Evolutionary conservation across 2,329 filamentous ascomycete genomes (phyloP), one percentile per base, ranked within the genome.

Genomic region (Daldinia eschscholtzii): DNA sequence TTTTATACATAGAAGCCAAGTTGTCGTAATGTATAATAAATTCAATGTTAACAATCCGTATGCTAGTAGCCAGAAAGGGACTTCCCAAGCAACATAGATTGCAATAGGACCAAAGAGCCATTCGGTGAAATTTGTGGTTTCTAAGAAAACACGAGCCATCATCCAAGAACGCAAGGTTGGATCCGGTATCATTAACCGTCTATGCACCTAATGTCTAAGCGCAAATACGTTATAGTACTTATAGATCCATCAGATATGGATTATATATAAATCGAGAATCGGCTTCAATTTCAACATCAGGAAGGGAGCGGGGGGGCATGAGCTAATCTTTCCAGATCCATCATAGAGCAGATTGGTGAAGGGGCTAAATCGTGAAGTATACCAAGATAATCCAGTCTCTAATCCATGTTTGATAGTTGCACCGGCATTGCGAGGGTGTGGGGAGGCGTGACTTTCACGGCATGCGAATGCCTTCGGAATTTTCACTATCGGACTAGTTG

Each of bases 401-500:
- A 61, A 37, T 55, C 56, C 58, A 48, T 57, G 48, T 42, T 50
- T 60, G 52, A 56, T 42, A 53, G 37, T 35, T 42, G 50, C 52
- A 23, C 35, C 30, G 23, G 41, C 33, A 4, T 39, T 61, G 53
- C 28, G 64, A 53, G 33, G 33, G 67, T 57, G 57, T 62, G 60
- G 67, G 56, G 64, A 64, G 68, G 62, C 65, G 68, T 72, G 68
- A 70, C 68, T 67, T 67, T 65, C 50, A 65, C 59, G 46, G 37
- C 57, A 71, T 71, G 69, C 69, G 66, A 71, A 71, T 67, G 42
- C 33, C 69, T 70, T 70, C 69, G 61, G 61, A 59, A 67, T 60
- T 28, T 61, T 60, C 56, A 46, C 39, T 44, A 64, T 60, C 56
- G 26, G 61, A 52, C 70, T 57, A 71, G 64, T 71, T 58, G 68